Conservation (phyloP, 306 rosid genomes). For the Dryas octopetala region DNA sequence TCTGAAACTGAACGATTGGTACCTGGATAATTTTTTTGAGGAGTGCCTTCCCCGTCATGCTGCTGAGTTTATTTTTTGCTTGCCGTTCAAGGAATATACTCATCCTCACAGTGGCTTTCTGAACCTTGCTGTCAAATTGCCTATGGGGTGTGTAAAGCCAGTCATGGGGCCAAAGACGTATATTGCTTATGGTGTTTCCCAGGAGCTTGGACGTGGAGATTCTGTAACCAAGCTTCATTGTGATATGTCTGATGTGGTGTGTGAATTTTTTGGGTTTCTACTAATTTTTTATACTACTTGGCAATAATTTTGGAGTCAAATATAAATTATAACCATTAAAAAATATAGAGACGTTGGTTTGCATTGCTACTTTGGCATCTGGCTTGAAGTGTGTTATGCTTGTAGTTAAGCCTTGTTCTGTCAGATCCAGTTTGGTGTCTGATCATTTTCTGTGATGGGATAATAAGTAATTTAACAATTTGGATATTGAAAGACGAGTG, state of each 20-base stretch:
- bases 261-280: slow-evolving; percentile 16
- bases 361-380: too few relatives aligned
- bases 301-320: too few relatives aligned
- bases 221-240: slow-evolving; percentile 92
- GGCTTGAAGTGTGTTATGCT: too few relatives aligned
- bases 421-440: not conserved
- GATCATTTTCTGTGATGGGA: not conserved
- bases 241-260: slow-evolving; percentile 75
- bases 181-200: slow-evolving; percentile 72
- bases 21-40: slow-evolving; percentile 58
- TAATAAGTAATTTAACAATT: not conserved
- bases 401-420: not conserved
- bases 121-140: slow-evolving; percentile 58
- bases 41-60: slow-evolving; percentile 74
- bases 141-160: slow-evolving; percentile 37
- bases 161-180: slow-evolving; percentile 89
- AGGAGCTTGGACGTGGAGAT: slow-evolving; percentile 90
- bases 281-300: not conserved
- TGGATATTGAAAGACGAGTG: not conserved
- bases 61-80: slow-evolving; percentile 64
- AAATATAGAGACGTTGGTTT: too few relatives aligned
- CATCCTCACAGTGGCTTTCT: slow-evolving; percentile 53
- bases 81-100: slow-evolving; percentile 77
- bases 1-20: slow-evolving; percentile 71
- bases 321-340: too few relatives aligned